These are phyloP conservation scores for Schizonepeta tenuifolia DNA, from an alignment of 257 asterid species.

Conservation along the genomic window DNA sequence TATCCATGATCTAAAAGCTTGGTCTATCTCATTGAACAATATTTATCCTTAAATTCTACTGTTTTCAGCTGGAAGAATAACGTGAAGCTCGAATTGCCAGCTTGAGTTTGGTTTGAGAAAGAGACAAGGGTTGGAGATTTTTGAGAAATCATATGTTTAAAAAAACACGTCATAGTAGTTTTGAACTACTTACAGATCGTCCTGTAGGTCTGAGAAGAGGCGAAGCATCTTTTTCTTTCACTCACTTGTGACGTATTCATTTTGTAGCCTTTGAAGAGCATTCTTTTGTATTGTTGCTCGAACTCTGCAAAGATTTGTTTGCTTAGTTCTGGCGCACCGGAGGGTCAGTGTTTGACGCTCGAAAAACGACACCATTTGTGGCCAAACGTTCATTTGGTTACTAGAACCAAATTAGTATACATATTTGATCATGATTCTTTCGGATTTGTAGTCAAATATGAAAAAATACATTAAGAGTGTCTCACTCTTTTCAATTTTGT, in stretches of 20 bases:
- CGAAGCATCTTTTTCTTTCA: background rate
- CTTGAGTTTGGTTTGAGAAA: constrained; percentile 42
- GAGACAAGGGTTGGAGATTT: constrained; percentile 7
- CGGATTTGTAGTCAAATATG: no score
- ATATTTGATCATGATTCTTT: no score
- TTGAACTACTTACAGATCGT: background rate
- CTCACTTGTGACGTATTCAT: background rate
- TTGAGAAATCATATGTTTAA: constrained; percentile 1
- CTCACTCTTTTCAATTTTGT: no score
- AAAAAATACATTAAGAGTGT: no score
- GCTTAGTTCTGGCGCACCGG: no score
- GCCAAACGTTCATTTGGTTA: no score
- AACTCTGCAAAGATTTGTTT: constrained; percentile 1
- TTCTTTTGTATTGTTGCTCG: constrained; percentile 12
- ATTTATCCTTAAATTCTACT: background rate
- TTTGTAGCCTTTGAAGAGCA: background rate
- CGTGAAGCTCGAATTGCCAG: constrained; percentile 72
- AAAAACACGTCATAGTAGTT: background rate
- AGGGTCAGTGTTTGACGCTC: no score
- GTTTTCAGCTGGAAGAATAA: constrained; percentile 78
- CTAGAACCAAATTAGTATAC: no score
- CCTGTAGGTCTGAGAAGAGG: constrained; percentile 8
- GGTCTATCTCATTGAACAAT: background rate
- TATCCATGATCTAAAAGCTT: background rate
- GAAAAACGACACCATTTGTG: no score